phyloP scores from a whole-genome alignment of 2,329 filamentous ascomycete species.

The Helminthosporium solani region DNA sequence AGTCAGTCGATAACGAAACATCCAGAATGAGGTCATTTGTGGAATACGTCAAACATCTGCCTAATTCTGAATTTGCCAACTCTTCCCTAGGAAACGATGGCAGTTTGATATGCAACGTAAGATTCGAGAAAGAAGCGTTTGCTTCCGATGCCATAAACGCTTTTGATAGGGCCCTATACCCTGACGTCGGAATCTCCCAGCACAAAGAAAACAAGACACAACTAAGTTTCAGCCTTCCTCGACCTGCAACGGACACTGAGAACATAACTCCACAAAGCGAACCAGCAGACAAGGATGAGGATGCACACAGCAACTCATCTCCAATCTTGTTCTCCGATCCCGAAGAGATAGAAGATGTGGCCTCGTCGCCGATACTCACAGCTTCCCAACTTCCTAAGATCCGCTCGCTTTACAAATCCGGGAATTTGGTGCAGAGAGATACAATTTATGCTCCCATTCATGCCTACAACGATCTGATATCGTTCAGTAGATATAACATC shows the following conservation, averaged over 20 bases:
- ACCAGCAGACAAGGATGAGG: background rate
- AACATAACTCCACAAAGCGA: background rate
- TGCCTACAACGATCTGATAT: slow-evolving; percentile 32
- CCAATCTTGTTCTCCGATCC: slow-evolving; percentile 12
- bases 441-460: slow-evolving; percentile 33
- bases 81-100: slow-evolving; percentile 23
- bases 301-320: slow-evolving; percentile 13
- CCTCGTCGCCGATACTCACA: slow-evolving; percentile 10
- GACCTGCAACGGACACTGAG: background rate
- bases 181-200: slow-evolving; percentile 14
- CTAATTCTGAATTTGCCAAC: slow-evolving; percentile 19
- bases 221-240: slow-evolving; percentile 20
- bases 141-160: slow-evolving; percentile 15
- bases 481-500: slow-evolving; percentile 32
- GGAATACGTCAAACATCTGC: slow-evolving; percentile 19
- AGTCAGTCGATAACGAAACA: slow-evolving; percentile 15
- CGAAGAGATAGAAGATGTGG: background rate
- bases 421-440: slow-evolving; percentile 25
- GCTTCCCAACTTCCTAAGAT: slow-evolving; percentile 29
- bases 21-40: slow-evolving; percentile 17
- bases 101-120: slow-evolving; percentile 22
- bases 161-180: slow-evolving; percentile 20
- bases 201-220: slow-evolving; percentile 15
- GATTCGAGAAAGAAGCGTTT: slow-evolving; percentile 15
- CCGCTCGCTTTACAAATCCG: slow-evolving; percentile 26